Conservation (phyloP, 768 basidiomycete species). For the Rossbeevera mucosa region DNA sequence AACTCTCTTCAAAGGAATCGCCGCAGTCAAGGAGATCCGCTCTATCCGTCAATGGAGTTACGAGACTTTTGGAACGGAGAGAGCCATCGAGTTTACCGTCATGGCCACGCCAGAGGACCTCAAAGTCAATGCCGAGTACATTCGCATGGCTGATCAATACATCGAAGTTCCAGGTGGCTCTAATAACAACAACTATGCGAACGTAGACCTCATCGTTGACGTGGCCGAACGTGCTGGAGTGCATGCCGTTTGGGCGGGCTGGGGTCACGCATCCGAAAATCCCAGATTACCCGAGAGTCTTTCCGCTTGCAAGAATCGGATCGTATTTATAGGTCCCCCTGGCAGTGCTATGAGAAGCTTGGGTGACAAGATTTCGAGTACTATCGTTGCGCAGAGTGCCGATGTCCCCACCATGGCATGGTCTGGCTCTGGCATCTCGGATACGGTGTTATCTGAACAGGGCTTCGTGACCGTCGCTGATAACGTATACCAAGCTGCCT, state of each 20-base stretch:
- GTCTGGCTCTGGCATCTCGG: conserved; percentile 92
- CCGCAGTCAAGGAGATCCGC: conserved; percentile 98
- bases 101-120: conserved; percentile 99
- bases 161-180: conserved; percentile 97
- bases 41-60: conserved; percentile 99
- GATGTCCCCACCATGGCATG: conserved; percentile 98
- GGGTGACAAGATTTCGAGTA: conserved; percentile 99
- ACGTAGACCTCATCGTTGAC: conserved; percentile 98
- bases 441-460: conserved; percentile 76
- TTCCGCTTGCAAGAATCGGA: conserved; percentile 87
- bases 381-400: conserved; percentile 96
- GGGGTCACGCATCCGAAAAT: conserved; percentile 99
- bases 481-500: conserved; percentile 81
- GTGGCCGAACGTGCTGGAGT: conserved; percentile 96
- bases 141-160: conserved; percentile 99
- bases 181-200: conserved; percentile 99
- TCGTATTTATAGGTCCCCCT: conserved; percentile 98
- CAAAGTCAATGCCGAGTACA: conserved; percentile 98
- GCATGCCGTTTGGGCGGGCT: conserved; percentile 99
- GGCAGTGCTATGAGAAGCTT: conserved; percentile 98
- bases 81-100: conserved; percentile 96
- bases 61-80: conserved; percentile 96
- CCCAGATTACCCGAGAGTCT: conserved; percentile 93
- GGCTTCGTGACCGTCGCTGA: conserved; percentile 96
- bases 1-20: conserved; percentile 64